Evolutionary conservation across 1,284 basidiomycete genomes (phyloP).

Genomic region (Ganoderma lingzhi): DNA sequence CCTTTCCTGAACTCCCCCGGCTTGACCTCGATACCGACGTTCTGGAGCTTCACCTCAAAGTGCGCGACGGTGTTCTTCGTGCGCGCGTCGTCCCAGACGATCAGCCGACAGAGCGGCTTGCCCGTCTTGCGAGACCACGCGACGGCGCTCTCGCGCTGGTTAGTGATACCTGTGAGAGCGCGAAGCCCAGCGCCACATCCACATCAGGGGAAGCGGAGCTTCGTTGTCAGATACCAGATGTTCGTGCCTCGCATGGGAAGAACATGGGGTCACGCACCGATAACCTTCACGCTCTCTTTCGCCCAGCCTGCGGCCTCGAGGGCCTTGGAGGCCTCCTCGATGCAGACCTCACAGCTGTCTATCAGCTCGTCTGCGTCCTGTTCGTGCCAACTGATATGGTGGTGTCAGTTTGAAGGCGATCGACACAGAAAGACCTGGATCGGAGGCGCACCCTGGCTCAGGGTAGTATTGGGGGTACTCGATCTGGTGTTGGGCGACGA

Average conservation of each 20-base stretch:
- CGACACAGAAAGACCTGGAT: conserved; percentile 11
- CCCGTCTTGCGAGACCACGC: conserved; percentile 94
- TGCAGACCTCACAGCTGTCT: conserved; percentile 80
- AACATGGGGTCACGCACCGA: conserved; percentile 64
- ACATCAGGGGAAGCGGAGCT: neutral
- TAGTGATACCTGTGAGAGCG: conserved; percentile 83
- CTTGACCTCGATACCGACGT: conserved; percentile 79
- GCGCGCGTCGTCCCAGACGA: conserved; percentile 97
- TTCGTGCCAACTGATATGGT: conserved; percentile 84
- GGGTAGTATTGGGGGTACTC: conserved; percentile 95
- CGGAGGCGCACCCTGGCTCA: conserved; percentile 73
- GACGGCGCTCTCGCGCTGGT: conserved; percentile 96
- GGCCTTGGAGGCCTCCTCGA: conserved; percentile 75
- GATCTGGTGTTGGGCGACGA: conserved; percentile 87
- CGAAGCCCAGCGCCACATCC: conserved; percentile 8
- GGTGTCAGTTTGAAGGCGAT: conserved; percentile 10
- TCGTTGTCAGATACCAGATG: conserved; percentile 4
- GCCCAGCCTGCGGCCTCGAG: conserved; percentile 82
- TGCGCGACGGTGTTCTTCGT: conserved; percentile 87
- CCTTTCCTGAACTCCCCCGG: conserved; percentile 75
- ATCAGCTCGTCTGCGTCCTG: conserved; percentile 92
- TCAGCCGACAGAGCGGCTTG: conserved; percentile 87
- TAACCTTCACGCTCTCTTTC: conserved; percentile 87
- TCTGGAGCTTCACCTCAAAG: conserved; percentile 77
- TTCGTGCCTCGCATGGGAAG: neutral